Evolutionary conservation across 176 grass and related monocot species (phyloP).

Genomic region (Alloteropsis semialata): DNA sequence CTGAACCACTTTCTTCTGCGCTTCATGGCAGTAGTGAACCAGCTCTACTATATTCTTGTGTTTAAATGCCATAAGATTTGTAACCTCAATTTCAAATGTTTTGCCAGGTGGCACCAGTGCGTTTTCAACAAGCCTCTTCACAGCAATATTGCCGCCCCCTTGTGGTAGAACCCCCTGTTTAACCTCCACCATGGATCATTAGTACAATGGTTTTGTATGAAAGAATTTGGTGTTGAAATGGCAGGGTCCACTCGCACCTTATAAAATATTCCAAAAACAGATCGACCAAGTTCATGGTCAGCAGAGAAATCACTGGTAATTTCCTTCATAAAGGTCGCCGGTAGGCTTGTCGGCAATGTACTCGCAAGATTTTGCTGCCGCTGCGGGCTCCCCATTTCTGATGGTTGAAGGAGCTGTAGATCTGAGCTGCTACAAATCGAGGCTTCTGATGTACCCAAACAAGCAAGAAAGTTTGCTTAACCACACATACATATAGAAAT

Average conservation of each 20-base stretch:
- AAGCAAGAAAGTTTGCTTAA: not conserved
- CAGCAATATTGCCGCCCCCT: not conserved
- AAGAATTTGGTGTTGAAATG: not conserved
- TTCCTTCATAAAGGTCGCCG: constrained; percentile 2
- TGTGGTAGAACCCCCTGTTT: not conserved
- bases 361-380: not conserved
- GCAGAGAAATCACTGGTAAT: not conserved
- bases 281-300: not conserved
- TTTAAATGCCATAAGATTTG: not conserved
- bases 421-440: not conserved
- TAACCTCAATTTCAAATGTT: not conserved
- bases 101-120: not conserved
- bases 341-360: not conserved
- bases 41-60: not conserved
- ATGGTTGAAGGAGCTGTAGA: not conserved
- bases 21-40: not conserved
- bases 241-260: not conserved
- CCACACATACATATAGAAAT: not conserved
- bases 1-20: constrained; percentile 4
- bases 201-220: not conserved
- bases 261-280: not conserved
- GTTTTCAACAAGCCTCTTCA: not conserved
- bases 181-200: not conserved
- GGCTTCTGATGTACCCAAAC: not conserved
- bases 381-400: not conserved